phyloP scores from a whole-genome alignment of 164 flowering plant species.

The Saururus chinensis region DNA sequence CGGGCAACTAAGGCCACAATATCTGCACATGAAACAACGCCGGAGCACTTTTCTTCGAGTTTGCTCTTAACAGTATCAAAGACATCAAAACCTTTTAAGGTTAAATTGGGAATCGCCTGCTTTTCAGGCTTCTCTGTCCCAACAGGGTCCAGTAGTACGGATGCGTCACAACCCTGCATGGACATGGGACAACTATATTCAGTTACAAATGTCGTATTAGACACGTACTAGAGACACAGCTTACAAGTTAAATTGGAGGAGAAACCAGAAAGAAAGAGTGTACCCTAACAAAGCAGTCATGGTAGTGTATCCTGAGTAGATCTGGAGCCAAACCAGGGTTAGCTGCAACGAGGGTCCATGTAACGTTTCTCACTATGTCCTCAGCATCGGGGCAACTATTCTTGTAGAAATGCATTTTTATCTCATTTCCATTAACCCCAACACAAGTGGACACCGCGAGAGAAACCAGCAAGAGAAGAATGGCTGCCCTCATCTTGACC shows the following conservation, averaged over 20 bases:
- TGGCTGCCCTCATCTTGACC: background rate
- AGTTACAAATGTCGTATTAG: too few relatives aligned
- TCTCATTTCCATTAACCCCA: conserved; percentile 4
- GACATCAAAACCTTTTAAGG: conserved; percentile 14
- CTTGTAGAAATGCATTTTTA: conserved; percentile 15
- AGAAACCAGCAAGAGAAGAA: conserved; percentile 1
- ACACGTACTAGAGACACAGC: background rate
- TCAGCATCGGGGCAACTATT: conserved; percentile 13
- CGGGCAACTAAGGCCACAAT: conserved; percentile 20
- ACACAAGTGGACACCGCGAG: background rate
- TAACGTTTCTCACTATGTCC: conserved; percentile 9
- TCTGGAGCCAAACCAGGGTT: conserved; percentile 13
- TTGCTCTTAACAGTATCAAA: conserved; percentile 16
- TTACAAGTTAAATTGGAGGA: background rate
- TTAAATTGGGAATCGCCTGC: conserved; percentile 9
- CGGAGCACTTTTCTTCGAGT: conserved; percentile 13
- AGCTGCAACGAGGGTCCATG: conserved; percentile 4
- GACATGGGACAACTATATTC: background rate
- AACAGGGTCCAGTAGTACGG: conserved; percentile 9
- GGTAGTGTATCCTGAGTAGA: conserved; percentile 17
- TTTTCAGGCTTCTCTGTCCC: conserved; percentile 9
- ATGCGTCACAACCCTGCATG: conserved; percentile 24
- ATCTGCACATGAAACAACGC: conserved; percentile 23
- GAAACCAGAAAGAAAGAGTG: background rate
- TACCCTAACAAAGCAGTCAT: conserved; percentile 27